These are phyloP conservation scores for Rhizopus sp. DNA, from an alignment of 371 early-diverging fungal species.

Conservation along the genomic window DNA sequence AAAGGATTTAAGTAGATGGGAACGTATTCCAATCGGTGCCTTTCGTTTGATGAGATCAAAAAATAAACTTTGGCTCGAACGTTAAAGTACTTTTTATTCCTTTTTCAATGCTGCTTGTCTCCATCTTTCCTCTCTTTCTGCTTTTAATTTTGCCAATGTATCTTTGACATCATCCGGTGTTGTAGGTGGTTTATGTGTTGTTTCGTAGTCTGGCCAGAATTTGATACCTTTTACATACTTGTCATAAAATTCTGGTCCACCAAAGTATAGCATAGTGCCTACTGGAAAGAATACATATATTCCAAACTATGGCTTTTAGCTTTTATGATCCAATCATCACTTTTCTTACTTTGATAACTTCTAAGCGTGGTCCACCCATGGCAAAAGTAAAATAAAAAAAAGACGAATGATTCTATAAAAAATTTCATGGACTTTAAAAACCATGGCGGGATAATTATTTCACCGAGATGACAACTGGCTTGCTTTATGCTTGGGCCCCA, in stretches of 20 bases:
- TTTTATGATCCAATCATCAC: not conserved
- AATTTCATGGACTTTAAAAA: not conserved
- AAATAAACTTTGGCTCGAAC: conserved; percentile 49
- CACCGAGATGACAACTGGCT: not conserved
- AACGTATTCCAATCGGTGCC: conserved; percentile 63
- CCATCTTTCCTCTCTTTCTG: conserved; percentile 53
- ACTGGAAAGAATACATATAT: conserved; percentile 59
- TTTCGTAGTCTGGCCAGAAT: conserved; percentile 54
- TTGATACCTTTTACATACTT: conserved; percentile 50
- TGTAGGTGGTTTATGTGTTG: conserved; percentile 50
- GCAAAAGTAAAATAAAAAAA: conserved; percentile 1
- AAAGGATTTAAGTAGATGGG: conserved; percentile 61
- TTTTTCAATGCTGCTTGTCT: conserved; percentile 35
- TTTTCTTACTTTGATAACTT: conserved; percentile 46
- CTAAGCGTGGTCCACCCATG: conserved; percentile 56
- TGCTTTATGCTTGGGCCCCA: too few species aligned
- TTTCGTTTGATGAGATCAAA: conserved; percentile 53
- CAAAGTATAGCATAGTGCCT: conserved; percentile 57
- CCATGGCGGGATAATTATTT: not conserved
- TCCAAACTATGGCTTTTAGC: conserved; percentile 40
- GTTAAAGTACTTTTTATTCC: conserved; percentile 12
- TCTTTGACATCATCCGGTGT: conserved; percentile 44
- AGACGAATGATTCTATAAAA: conserved; percentile 1
- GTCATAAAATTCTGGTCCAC: conserved; percentile 56
- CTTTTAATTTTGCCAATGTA: conserved; percentile 42